These are phyloP conservation scores for Firmiana major DNA, from an alignment of 345 rosid genomes.

Conservation along the genomic window DNA sequence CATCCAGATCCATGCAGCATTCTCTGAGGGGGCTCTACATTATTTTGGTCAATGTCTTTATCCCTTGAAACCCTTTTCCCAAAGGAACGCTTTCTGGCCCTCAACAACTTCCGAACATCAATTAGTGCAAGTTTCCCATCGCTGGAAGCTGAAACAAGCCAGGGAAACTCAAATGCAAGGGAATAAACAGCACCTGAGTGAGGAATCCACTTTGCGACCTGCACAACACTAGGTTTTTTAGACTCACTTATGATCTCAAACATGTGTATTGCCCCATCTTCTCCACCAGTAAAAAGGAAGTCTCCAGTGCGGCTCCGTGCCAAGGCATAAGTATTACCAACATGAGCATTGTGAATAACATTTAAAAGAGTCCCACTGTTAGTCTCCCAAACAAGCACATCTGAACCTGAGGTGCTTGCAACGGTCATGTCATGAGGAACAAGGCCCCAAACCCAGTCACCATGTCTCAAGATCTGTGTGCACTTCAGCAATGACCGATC, in stretches of 20 bases:
- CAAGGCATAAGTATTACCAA: conserved; percentile 59
- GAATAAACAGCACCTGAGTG: conserved; percentile 77
- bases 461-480: conserved; percentile 61
- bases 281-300: conserved; percentile 86
- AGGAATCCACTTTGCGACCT: conserved; percentile 80
- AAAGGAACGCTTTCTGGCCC: conserved; percentile 30
- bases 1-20: conserved; percentile 82
- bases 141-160: conserved; percentile 92
- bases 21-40: conserved; percentile 83
- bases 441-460: conserved; percentile 92
- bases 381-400: conserved; percentile 78
- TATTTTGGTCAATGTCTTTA: conserved; percentile 15
- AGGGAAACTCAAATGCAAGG: conserved; percentile 91
- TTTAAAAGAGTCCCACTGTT: conserved; percentile 46
- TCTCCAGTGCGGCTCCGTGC: conserved; percentile 81
- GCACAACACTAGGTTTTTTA: conserved; percentile 23
- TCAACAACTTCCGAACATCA: conserved; percentile 73
- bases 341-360: conserved; percentile 55
- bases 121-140: conserved; percentile 80
- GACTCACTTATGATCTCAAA: conserved; percentile 47
- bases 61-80: conserved; percentile 38
- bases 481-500: conserved; percentile 69
- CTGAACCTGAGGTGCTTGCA: conserved; percentile 67
- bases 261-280: conserved; percentile 91
- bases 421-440: conserved; percentile 65